Evolutionary conservation across 2,329 filamentous ascomycete genomes (phyloP).

Genomic region (Sporothrix schenckii): DNA sequence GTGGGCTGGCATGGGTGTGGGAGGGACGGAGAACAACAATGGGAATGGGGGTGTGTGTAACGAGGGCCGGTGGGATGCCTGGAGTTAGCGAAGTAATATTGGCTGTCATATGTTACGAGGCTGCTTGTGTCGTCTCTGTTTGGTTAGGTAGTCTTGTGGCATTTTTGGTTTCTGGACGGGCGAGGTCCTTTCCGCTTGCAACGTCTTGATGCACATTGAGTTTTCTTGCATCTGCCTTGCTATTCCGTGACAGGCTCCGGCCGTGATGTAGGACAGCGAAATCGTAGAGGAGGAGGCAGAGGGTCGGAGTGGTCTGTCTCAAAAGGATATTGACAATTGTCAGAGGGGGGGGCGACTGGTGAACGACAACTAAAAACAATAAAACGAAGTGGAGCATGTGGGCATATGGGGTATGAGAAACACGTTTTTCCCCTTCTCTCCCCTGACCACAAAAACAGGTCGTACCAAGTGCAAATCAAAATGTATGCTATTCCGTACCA

Average conservation of each 20-base stretch:
- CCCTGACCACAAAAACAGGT: background rate
- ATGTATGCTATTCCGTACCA: background rate
- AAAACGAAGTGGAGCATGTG: too few species aligned
- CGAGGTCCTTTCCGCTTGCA: background rate
- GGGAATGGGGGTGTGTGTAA: slow-evolving; percentile 5
- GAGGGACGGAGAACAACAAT: background rate
- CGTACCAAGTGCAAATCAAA: slow-evolving; percentile 3
- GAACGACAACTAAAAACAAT: too few species aligned
- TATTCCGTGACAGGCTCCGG: background rate
- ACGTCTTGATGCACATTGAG: background rate
- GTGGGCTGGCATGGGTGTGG: slow-evolving; percentile 6
- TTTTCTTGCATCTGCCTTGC: background rate
- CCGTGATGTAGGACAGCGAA: too few species aligned
- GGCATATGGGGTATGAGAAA: too few species aligned
- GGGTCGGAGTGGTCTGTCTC: too few species aligned
- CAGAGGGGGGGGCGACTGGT: too few species aligned
- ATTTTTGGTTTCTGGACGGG: background rate
- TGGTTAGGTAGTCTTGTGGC: background rate
- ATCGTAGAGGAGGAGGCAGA: background rate
- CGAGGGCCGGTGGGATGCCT: background rate
- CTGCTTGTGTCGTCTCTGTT: background rate
- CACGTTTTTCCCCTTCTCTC: background rate
- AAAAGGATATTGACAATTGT: too few species aligned
- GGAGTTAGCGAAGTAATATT: background rate
- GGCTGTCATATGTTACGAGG: background rate